Percentiles rank a stretch among this genome's conserved stretches.
phyloP scores from a whole-genome alignment of 1,139 yeast species.

The Neolecta irregularis region DNA sequence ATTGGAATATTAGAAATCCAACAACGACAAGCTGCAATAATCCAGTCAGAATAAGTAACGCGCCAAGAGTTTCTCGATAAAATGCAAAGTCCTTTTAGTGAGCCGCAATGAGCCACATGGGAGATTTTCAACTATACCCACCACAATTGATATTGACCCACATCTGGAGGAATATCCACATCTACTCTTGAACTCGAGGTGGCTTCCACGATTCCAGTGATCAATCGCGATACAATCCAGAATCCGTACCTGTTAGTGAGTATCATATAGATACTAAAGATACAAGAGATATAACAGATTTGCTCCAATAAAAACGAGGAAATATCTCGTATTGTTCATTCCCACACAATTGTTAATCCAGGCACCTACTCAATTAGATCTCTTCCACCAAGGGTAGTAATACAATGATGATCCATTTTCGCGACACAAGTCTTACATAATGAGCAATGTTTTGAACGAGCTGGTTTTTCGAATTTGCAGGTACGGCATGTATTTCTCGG shows the following conservation, averaged over 20 bases:
- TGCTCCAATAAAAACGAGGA: constrained; percentile 50
- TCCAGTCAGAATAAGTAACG: constrained; percentile 3
- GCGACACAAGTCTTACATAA: constrained; percentile 53
- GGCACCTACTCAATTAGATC: no score
- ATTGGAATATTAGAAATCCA: constrained; percentile 46
- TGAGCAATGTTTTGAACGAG: constrained; percentile 81
- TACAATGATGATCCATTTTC: constrained; percentile 78
- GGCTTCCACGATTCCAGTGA: no score
- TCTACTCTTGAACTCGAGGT: no score
- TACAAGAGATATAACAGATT: no score
- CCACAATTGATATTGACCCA: constrained; percentile 2
- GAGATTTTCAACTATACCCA: background rate
- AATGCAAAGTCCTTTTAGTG: background rate
- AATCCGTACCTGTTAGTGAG: no score
- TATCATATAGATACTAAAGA: no score
- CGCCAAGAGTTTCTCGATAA: no score
- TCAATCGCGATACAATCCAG: no score
- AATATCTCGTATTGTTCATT: constrained; percentile 54
- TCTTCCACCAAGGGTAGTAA: no score
- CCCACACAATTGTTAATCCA: constrained; percentile 93
- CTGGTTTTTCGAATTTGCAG: constrained; percentile 58
- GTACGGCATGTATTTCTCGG: constrained; percentile 36
- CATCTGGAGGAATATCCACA: no score
- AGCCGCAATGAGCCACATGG: background rate
- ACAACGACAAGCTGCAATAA: constrained; percentile 27